Evolutionary conservation across 768 basidiomycete species (phyloP).

Genomic region (Podaxis sp.): DNA sequence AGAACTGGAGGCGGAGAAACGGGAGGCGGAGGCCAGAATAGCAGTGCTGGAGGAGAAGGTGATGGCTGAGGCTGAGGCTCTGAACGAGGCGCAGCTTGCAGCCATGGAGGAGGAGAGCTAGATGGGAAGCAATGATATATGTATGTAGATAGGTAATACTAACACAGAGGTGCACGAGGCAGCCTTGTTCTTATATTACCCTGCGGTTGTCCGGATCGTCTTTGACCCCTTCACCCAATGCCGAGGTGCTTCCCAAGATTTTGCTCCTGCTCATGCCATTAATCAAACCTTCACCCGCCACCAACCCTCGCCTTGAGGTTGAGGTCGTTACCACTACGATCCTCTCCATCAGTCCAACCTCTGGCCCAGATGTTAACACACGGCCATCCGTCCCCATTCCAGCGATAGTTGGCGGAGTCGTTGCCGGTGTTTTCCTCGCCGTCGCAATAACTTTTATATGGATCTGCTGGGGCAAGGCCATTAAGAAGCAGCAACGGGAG

Average conservation of each 20-base stretch:
- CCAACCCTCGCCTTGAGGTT: neutral
- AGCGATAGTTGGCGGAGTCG: constrained; percentile 47
- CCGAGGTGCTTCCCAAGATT: constrained; percentile 8
- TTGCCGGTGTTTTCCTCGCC: constrained; percentile 43
- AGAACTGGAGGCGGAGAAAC: constrained; percentile 72
- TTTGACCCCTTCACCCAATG: neutral
- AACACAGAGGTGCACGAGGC: constrained; percentile 10
- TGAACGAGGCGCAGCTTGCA: constrained; percentile 73
- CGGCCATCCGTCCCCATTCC: constrained; percentile 34
- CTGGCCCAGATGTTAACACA: neutral
- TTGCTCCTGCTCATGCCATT: constrained; percentile 8
- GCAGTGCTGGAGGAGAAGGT: constrained; percentile 76
- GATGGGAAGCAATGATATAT: constrained; percentile 3
- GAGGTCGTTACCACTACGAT: constrained; percentile 15
- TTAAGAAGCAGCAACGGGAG: constrained; percentile 29
- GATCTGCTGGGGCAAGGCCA: constrained; percentile 41
- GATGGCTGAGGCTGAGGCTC: constrained; percentile 78
- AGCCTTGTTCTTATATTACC: constrained; percentile 3
- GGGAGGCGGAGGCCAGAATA: constrained; percentile 55
- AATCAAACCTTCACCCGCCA: constrained; percentile 7
- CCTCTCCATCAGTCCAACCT: constrained; percentile 1
- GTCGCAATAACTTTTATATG: constrained; percentile 37
- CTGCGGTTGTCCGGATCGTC: neutral
- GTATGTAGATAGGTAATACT: constrained; percentile 8
- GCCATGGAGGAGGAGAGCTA: constrained; percentile 48